These are phyloP conservation scores for Leptographium lundbergii DNA, from an alignment of 2,329 filamentous ascomycete genomes.

Conservation along the genomic window DNA sequence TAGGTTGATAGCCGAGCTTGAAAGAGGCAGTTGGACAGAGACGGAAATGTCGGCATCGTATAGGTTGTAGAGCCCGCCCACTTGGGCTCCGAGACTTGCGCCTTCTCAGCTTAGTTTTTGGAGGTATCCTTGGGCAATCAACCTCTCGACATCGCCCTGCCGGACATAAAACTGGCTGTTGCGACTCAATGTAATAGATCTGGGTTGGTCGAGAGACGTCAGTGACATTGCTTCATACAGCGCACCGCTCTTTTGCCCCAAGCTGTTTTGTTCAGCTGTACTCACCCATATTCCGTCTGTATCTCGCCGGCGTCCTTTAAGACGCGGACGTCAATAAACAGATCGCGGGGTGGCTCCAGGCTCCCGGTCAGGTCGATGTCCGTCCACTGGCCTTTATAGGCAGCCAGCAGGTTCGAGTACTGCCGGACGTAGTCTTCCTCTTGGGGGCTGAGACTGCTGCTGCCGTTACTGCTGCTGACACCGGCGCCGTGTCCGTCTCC, in stretches of 20 bases:
- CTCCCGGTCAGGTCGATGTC: slow-evolving; percentile 93
- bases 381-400: slow-evolving; percentile 97
- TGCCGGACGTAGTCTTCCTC: slow-evolving; percentile 93
- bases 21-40: background rate
- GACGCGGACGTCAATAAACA: slow-evolving; percentile 95
- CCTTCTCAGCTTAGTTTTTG: slow-evolving; percentile 68
- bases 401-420: slow-evolving; percentile 84
- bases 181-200: slow-evolving; percentile 89
- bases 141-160: slow-evolving; percentile 84
- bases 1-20: too few relatives aligned
- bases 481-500: background rate
- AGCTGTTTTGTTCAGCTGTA: background rate
- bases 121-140: slow-evolving; percentile 90
- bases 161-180: slow-evolving; percentile 97
- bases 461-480: slow-evolving; percentile 27
- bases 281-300: slow-evolving; percentile 95
- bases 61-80: background rate
- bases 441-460: slow-evolving; percentile 80
- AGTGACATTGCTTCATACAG: background rate
- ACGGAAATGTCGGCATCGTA: background rate
- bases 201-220: slow-evolving; percentile 23
- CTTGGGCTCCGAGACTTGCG: background rate
- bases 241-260: background rate
- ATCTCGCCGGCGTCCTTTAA: slow-evolving; percentile 96
- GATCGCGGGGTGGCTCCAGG: slow-evolving; percentile 81